Evolutionary conservation across 495 filamentous ascomycete species (phyloP).

Genomic region (Zalerion maritima): DNA sequence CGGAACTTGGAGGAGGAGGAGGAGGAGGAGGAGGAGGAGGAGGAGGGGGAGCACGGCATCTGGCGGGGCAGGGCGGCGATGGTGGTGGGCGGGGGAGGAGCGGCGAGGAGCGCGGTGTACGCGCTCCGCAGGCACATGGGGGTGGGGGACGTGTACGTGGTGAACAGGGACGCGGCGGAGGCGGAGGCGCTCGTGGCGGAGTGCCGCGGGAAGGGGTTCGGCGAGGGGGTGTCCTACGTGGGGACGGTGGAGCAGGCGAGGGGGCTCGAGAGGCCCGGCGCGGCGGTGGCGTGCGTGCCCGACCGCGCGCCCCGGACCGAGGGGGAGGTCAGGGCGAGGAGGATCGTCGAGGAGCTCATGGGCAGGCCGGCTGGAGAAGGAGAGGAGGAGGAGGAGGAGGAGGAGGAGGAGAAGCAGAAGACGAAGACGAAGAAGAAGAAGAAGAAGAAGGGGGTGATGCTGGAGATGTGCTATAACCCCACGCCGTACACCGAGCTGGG

Average conservation of each 20-base stretch:
- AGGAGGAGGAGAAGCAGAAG: constrained; percentile 44
- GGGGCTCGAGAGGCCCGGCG: constrained; percentile 38
- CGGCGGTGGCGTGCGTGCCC: constrained; percentile 52
- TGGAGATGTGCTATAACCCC: constrained; percentile 75
- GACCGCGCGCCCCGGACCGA: constrained; percentile 50
- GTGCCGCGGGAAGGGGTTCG: constrained; percentile 35
- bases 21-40: background rate
- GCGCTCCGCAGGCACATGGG: constrained; percentile 49
- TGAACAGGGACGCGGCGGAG: constrained; percentile 49
- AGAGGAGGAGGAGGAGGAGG: constrained; percentile 17
- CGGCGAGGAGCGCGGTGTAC: constrained; percentile 55
- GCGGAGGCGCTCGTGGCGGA: constrained; percentile 47
- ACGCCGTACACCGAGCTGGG: constrained; percentile 50
- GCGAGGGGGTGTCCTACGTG: constrained; percentile 38
- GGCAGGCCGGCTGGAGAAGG: too few relatives aligned
- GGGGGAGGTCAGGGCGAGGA: constrained; percentile 40
- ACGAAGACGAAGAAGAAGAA: constrained; percentile 59
- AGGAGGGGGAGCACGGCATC: constrained; percentile 11
- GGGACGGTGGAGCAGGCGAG: constrained; percentile 39
- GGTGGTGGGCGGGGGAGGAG: constrained; percentile 54
- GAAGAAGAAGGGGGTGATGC: constrained; percentile 42
- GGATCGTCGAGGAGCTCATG: constrained; percentile 42
- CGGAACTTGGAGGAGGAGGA: constrained; percentile 33
- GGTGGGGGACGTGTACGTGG: constrained; percentile 51
- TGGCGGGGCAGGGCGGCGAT: constrained; percentile 43